Evolutionary conservation across 2,329 filamentous ascomycete species (phyloP), one percentile per base, ranked within the genome.

Genomic region (Calonectria ilicicola): DNA sequence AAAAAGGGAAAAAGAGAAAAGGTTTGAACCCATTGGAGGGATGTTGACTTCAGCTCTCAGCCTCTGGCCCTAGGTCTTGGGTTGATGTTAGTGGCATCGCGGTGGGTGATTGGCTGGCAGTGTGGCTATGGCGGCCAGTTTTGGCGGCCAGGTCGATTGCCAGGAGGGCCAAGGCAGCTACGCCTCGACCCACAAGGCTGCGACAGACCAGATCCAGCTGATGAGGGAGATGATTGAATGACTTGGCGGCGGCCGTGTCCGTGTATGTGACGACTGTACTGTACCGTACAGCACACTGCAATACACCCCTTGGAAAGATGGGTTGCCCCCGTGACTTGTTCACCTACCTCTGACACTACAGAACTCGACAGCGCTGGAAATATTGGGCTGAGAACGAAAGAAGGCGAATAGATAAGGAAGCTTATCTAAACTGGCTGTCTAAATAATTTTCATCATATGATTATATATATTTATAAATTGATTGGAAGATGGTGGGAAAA

Each of bases 61-160:
- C 32, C 53, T 19, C 35, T 14, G 15, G 23, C 17, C 21, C 32
- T 23, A 21, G 32, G 19, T 38, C 21, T 38, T 58, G 29, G 53
- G 32, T 32, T 53, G 49, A 7, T 35, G 53, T 19, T 38, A 26
- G 35, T 40, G 53, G n/a, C 32, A 60, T 38, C 14, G 15, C 53
- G 32, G 19, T 15, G 53, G 35, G 35, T 14, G 53, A 60, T 60
- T 60, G 53, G 69, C 64, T 67, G 64, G 64, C 53, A 49, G 19
- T 15, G 69, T 71, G 69, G 69, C 69, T 67, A 29, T 71, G 64
- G 68, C 67, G 63, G 63, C 63, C 67, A 19, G 53, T 40, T 35
- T 65, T 23, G 21, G 65, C 38, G 65, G 40, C 70, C 65, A 58
- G 53, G 32, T 60, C 40, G n/a, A n/a, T n/a, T n/a, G n/a, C n/a